Base-by-base conservation (phyloP, 2,329 filamentous ascomycete genomes). In the Westerdykella aurantiaca region DNA sequence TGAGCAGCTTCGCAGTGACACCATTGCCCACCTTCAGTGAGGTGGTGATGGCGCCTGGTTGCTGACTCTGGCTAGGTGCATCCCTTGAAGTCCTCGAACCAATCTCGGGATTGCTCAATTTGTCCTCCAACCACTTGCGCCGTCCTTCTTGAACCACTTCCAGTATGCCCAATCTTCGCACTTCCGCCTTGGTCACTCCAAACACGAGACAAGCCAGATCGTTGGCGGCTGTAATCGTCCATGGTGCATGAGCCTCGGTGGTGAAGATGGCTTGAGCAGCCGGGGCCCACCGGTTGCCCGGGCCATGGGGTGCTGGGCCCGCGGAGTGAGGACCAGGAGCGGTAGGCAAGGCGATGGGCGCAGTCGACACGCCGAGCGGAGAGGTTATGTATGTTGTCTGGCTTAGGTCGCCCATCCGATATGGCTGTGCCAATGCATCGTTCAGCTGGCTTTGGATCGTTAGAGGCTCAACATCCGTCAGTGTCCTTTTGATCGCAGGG, bases 161-260 rank as follows among this genome's bases (percentile, higher is more conserved):
- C 46, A 98, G 70, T 44, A 98, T 97, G 38, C 93, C 91, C 74
- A 97, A 82, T 63, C 89, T 96, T 43, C 89, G 82, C 18, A 98
- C 87, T 67, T 98, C 93, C 4, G 88, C 87, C 61, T 88, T 88
- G n/a, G 90, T 95, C 9, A 98, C 88, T n/a, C 93, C 93, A 70
- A 97, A 98, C n/a, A 97, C 85, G 35, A 98, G 75, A 68, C 93
- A 98, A 14, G 93, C 93, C 39, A 98, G 75, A 64, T 98, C 93
- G 63, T 98, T 98, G 39, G 93, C 93, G 3, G 93, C 88, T 42
- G 96, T 79, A 47, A 98, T 96, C 1, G 91, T 98, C 86, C 89
- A 98, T 3, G 91, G 93, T 7, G 88, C 80, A 51, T 85, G 82
- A 12, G 86, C 79, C 67, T 95, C 88, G n/a, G 93, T 98, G 6